A percentile compares a stretch with the other conserved stretches of the same genome.
These are phyloP conservation scores for Lathyrus aphaca DNA, from an alignment of 306 rosid species.

Conservation along the genomic window DNA sequence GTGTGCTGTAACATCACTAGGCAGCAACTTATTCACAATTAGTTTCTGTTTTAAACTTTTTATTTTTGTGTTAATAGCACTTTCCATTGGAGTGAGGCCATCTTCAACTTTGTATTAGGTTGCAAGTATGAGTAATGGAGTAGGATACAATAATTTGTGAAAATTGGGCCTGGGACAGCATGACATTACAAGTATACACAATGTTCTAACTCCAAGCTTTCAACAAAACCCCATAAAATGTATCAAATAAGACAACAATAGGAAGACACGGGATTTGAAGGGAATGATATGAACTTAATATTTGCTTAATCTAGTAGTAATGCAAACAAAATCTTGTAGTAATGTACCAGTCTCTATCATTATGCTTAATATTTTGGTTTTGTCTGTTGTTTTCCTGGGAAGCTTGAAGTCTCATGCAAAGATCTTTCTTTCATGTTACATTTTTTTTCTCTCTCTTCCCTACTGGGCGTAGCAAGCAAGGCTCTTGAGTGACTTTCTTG, in stretches of 20 bases:
- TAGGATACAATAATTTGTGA: neutral
- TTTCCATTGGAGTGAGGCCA: neutral
- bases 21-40: neutral
- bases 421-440: slow-evolving; percentile 15
- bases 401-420: slow-evolving; percentile 15
- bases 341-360: slow-evolving; percentile 11
- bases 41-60: neutral
- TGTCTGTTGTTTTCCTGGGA: slow-evolving; percentile 25
- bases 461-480: slow-evolving; percentile 13
- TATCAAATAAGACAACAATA: neutral
- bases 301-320: neutral
- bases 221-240: neutral
- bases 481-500: slow-evolving; percentile 1
- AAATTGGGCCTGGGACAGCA: neutral
- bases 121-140: neutral
- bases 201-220: slow-evolving; percentile 4
- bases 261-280: neutral
- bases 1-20: slow-evolving; percentile 5
- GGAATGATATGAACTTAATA: neutral
- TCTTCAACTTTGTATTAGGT: neutral
- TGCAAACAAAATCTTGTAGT: neutral
- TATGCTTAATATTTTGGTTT: slow-evolving; percentile 21
- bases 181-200: neutral
- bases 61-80: slow-evolving; percentile 9
- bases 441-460: neutral